Conservation (phyloP, 164 flowering plant genomes). For the Nelumbo lutea region DNA sequence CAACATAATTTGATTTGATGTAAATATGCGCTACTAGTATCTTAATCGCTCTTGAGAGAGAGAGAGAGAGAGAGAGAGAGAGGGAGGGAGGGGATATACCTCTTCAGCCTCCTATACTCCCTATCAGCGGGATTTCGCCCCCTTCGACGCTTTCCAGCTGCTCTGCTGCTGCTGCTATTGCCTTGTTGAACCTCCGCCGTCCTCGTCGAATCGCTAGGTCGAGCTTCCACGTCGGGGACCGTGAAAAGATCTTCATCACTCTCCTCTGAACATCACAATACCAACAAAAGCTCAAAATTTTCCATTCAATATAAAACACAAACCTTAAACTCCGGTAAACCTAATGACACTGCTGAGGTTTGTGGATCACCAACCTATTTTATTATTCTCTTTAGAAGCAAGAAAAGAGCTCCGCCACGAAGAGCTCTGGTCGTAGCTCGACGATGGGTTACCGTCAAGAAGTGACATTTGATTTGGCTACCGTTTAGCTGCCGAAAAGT, state of each 20-base stretch:
- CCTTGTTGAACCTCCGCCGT: slow-evolving; percentile 8
- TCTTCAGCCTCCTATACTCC: slow-evolving; percentile 53
- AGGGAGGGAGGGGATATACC: slow-evolving; percentile 21
- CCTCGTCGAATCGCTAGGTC: slow-evolving; percentile 4
- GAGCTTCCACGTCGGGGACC: slow-evolving; percentile 57
- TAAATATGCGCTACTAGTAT: too few relatives aligned
- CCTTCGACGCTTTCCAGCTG: slow-evolving; percentile 35
- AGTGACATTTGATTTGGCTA: slow-evolving; percentile 12
- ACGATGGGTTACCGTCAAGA: slow-evolving; percentile 15
- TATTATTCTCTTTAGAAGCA: slow-evolving; percentile 7
- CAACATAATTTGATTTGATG: too few relatives aligned
- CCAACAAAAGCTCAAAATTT: neutral
- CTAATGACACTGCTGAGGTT: neutral
- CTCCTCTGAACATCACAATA: slow-evolving; percentile 27
- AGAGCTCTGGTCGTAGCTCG: slow-evolving; percentile 9
- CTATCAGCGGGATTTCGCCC: slow-evolving; percentile 58
- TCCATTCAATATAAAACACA: neutral
- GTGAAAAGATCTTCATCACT: slow-evolving; percentile 61
- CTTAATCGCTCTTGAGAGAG: too few relatives aligned
- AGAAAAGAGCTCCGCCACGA: slow-evolving; percentile 11
- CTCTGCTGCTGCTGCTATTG: slow-evolving; percentile 11
- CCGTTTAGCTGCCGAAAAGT: neutral
- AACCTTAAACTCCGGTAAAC: neutral
- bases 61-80: neutral
- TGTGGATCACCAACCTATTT: slow-evolving; percentile 20